Evolutionary conservation across 73 alveolate genomes (phyloP).

Genomic region (Stentor roeselii): DNA sequence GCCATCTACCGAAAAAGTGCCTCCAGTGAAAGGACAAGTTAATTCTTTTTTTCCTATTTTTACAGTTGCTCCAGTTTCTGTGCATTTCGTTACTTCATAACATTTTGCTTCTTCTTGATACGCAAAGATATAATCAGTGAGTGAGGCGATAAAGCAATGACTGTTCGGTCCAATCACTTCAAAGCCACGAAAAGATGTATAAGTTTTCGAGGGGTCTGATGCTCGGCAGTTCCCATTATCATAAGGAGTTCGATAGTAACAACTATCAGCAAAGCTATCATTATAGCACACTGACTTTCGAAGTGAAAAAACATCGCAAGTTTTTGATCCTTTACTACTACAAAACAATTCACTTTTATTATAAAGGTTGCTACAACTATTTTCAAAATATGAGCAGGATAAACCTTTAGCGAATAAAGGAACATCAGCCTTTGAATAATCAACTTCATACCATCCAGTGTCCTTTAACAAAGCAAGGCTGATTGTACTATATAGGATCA

Average conservation of each 20-base stretch:
- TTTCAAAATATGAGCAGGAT: neutral
- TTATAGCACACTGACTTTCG: neutral
- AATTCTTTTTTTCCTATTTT: neutral
- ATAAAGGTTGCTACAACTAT: neutral
- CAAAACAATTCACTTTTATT: neutral
- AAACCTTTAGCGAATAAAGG: neutral
- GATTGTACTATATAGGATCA: conserved; percentile 36
- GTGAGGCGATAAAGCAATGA: neutral
- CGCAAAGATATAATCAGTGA: too few species aligned
- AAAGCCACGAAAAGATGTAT: neutral
- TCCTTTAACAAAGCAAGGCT: conserved; percentile 56
- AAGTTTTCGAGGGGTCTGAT: neutral
- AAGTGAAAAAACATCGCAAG: neutral
- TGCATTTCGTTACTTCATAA: neutral
- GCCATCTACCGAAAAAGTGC: neutral
- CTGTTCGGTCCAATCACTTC: neutral
- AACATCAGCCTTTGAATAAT: neutral
- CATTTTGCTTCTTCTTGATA: neutral
- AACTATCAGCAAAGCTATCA: neutral
- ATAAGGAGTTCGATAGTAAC: neutral
- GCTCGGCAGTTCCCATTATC: neutral
- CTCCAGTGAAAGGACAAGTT: conserved; percentile 4
- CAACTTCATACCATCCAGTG: conserved; percentile 43
- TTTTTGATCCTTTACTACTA: neutral
- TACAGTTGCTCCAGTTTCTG: neutral